These are phyloP conservation scores for Brassica napus DNA, from an alignment of 345 rosid species.

Conservation along the genomic window DNA sequence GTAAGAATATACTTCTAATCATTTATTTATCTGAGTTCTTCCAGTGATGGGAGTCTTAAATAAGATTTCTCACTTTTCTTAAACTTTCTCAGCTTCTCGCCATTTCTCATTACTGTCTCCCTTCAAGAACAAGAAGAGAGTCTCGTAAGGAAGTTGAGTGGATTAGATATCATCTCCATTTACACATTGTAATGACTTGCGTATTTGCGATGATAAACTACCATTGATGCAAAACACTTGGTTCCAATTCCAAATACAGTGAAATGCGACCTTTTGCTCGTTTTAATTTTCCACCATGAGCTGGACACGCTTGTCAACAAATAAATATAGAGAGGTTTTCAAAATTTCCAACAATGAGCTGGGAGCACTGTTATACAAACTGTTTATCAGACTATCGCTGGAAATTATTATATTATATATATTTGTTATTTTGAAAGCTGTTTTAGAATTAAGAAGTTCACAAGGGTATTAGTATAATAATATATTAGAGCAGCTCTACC, in stretches of 20 bases:
- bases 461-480: neutral
- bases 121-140: slow-evolving; percentile 68
- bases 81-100: slow-evolving; percentile 67
- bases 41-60: neutral
- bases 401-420: too few species aligned
- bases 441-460: neutral
- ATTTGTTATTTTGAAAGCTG: neutral
- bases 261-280: neutral
- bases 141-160: slow-evolving; percentile 6
- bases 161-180: slow-evolving; percentile 24
- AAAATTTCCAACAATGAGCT: neutral
- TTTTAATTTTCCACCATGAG: neutral
- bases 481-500: slow-evolving; percentile 1
- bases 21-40: neutral
- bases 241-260: neutral
- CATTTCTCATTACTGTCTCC: slow-evolving; percentile 74
- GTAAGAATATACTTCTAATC: slow-evolving; percentile 47
- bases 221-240: neutral
- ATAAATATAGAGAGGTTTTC: neutral
- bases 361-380: neutral
- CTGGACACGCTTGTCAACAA: neutral
- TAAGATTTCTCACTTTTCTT: slow-evolving; percentile 9
- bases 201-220: slow-evolving; percentile 1
- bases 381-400: neutral
- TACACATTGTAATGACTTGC: slow-evolving; percentile 28